Base-by-base conservation (phyloP, 441 rosid genomes). In the Macaranga tanarius region DNA sequence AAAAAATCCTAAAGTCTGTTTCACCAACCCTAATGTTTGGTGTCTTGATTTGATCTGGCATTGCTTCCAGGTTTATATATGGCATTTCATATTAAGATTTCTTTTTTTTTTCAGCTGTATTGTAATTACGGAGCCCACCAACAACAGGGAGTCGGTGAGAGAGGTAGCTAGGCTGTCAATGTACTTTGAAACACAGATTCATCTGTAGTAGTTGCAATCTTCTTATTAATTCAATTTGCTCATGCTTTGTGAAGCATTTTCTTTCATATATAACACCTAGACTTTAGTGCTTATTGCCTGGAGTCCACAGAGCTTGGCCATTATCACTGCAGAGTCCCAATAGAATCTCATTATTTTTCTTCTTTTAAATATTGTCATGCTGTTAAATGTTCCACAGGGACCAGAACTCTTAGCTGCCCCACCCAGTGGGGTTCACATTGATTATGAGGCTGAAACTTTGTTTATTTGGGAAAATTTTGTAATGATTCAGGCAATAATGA, bases 41-140 rank as follows among this genome's bases (percentile, higher is more conserved):
- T 64, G 34, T 64, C 19, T 22, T 25, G 67, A 4, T 1, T 17
- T 20, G 34, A 22, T 20, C 54, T 22, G 51, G 54, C 68, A 22
- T 64, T 34, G 68, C 52, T 64, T 64, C 2, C 31, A 44, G 44
- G 68, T 20, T 64, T 45, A 19, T 45, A 54, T 22, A 64, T 25
- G 38, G 62, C 40, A 56, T 56, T 22, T 44, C 52, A 10, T 7
- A 4, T 40, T 50, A 40, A 15, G 26, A 10, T 7, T 11, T 3
- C 15, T 19, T 16, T 2, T 57, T 10, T 57, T 57, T 56, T 23
- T 57, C 34, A 11, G 61, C n/a, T 59, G 40, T 26, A 28, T 58
- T 4, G 10, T 31, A 31, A 31, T 31, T 31, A 28, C 23, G 13
- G 62, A 25, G 62, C 62, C 62, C 62, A 59, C 42, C 51, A 47